Conservation (phyloP, 2,329 filamentous ascomycete genomes). For the Claviceps fusiformis region DNA sequence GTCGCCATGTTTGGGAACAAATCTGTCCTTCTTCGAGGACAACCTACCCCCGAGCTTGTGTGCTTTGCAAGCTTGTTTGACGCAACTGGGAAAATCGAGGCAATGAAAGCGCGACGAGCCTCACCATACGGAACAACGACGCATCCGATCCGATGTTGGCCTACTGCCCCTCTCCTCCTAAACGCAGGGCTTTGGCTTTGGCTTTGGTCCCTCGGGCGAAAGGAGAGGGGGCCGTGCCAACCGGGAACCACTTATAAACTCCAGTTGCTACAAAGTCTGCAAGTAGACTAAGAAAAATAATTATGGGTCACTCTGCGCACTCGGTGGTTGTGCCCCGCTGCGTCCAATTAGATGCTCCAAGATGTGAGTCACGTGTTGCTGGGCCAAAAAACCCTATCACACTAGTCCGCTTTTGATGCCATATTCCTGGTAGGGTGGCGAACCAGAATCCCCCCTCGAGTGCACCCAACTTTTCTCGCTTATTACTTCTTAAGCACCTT, state of each 20-base stretch:
- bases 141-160: background rate
- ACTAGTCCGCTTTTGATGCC: conserved; percentile 23
- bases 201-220: too few relatives aligned
- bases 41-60: too few relatives aligned
- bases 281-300: conserved; percentile 6
- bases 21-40: background rate
- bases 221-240: too few relatives aligned
- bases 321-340: background rate
- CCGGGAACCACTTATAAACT: background rate
- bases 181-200: too few relatives aligned
- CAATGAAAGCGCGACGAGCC: background rate
- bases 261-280: conserved; percentile 2
- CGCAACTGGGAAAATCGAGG: background rate
- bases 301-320: background rate
- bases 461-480: conserved; percentile 36
- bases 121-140: background rate
- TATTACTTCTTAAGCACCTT: conserved; percentile 32
- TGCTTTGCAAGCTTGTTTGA: background rate
- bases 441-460: conserved; percentile 20
- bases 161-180: background rate
- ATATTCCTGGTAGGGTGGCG: conserved; percentile 23
- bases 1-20: conserved; percentile 37
- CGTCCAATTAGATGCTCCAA: conserved; percentile 9
- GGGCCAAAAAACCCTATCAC: conserved; percentile 25
- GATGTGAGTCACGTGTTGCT: conserved; percentile 21